A percentile compares a stretch with the other conserved stretches of the same genome.
Evolutionary conservation across 2,329 filamentous ascomycete genomes (phyloP).

Genomic region (Xylaria sp.): DNA sequence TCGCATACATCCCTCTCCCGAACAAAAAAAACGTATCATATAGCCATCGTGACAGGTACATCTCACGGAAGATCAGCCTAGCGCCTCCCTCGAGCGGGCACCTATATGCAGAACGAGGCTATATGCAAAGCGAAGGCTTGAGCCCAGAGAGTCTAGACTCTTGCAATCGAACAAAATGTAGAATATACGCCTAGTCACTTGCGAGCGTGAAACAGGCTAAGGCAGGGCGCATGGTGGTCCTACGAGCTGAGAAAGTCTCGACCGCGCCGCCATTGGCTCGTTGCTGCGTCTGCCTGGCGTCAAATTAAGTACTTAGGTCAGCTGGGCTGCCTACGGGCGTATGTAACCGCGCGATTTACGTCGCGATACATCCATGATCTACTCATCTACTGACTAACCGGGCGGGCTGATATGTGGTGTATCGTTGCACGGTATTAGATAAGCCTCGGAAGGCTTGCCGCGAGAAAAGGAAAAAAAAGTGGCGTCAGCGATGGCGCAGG

Average conservation of each 20-base stretch:
- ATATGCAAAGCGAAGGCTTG: too few relatives aligned
- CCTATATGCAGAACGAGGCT: too few relatives aligned
- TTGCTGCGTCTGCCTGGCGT: background rate
- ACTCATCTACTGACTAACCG: background rate
- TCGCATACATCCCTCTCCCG: too few relatives aligned
- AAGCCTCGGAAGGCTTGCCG: too few relatives aligned
- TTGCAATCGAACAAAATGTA: too few relatives aligned
- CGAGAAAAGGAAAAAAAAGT: too few relatives aligned
- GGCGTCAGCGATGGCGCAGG: too few relatives aligned
- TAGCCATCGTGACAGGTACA: too few relatives aligned
- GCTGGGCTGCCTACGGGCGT: background rate
- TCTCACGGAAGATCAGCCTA: too few relatives aligned
- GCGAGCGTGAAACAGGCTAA: background rate
- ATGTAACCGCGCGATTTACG: background rate
- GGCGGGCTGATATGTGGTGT: background rate
- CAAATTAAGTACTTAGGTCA: background rate
- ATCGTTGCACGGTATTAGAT: background rate
- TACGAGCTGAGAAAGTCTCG: background rate
- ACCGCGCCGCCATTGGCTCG: background rate
- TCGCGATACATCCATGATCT: background rate
- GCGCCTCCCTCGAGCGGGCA: too few relatives aligned
- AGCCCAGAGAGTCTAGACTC: too few relatives aligned
- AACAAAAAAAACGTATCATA: too few relatives aligned
- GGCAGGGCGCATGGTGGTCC: background rate
- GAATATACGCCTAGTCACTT: background rate